A percentile compares a stretch with the other conserved stretches of the same genome.
Conservation (phyloP, 2,329 filamentous ascomycete species). For the Cylindrodendrum hubeiense region DNA sequence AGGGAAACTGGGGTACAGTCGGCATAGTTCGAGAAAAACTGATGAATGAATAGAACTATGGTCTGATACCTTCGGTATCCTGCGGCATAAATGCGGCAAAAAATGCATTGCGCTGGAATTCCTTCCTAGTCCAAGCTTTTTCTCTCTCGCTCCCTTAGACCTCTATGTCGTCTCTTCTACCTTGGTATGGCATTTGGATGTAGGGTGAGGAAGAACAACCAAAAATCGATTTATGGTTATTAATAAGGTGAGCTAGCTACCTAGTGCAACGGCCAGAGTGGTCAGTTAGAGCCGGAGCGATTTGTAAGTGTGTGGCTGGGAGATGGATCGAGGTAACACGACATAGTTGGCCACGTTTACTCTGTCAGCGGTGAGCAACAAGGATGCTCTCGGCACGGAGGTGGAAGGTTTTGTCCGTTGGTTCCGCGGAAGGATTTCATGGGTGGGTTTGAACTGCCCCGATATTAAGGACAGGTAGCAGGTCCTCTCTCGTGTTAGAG, state of each 20-base stretch:
- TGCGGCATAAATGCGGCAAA: too few relatives aligned
- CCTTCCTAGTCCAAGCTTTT: too few relatives aligned
- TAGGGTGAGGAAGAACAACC: too few relatives aligned
- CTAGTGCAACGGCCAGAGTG: too few relatives aligned
- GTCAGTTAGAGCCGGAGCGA: not conserved
- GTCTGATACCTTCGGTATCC: too few relatives aligned
- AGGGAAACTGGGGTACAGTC: too few relatives aligned
- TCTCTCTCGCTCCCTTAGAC: too few relatives aligned
- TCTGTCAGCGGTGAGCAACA: conserved; percentile 2
- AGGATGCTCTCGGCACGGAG: not conserved
- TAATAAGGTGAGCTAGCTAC: not conserved
- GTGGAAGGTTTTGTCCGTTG: not conserved
- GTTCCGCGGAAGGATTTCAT: conserved; percentile 10
- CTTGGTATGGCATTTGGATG: not conserved
- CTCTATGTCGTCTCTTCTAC: too few relatives aligned
- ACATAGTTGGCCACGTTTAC: not conserved
- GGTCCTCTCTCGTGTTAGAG: conserved; percentile 11
- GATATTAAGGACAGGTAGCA: conserved; percentile 30
- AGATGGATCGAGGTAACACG: not conserved
- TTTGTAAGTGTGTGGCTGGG: not conserved
- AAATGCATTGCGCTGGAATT: too few relatives aligned
- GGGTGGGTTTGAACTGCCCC: conserved; percentile 19
- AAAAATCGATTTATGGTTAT: not conserved
- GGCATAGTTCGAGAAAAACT: too few relatives aligned
- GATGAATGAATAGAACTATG: too few relatives aligned